Evolutionary conservation across 2,329 filamentous ascomycete species (phyloP).

Genomic region (Arthroderma uncinatum): DNA sequence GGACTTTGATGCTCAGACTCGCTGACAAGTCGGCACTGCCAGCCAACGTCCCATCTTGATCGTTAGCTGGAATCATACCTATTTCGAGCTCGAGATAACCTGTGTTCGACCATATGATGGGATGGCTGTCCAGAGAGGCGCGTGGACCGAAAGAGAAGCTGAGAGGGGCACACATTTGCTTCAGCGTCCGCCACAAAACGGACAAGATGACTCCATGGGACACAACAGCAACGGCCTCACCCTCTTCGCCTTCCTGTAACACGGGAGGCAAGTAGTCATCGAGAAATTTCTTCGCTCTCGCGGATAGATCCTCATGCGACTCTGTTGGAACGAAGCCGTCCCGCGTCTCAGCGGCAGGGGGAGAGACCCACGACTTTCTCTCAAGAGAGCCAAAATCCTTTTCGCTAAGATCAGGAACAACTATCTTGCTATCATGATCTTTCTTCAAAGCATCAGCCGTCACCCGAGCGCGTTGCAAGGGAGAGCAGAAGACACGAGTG

Average conservation of each 20-base stretch:
- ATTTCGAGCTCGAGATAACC: constrained; percentile 46
- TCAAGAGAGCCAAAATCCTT: constrained; percentile 34
- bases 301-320: constrained; percentile 54
- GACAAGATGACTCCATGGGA: constrained; percentile 75
- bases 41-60: neutral
- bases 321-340: constrained; percentile 39
- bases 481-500: constrained; percentile 62
- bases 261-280: constrained; percentile 51
- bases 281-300: constrained; percentile 56
- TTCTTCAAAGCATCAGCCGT: constrained; percentile 23
- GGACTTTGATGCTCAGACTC: constrained; percentile 35
- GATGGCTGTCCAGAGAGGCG: constrained; percentile 23
- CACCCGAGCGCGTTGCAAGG: constrained; percentile 59
- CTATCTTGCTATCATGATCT: constrained; percentile 7
- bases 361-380: constrained; percentile 18
- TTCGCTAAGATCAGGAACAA: constrained; percentile 25
- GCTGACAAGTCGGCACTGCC: no score
- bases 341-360: constrained; percentile 10
- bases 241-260: constrained; percentile 26
- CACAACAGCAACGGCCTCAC: constrained; percentile 52
- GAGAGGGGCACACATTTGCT: constrained; percentile 42
- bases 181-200: constrained; percentile 53
- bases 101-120: constrained; percentile 55
- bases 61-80: neutral
- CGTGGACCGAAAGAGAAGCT: constrained; percentile 36